A percentile compares a stretch with the other conserved stretches of the same genome.
These are phyloP conservation scores for Pascua sp. DNA, from an alignment of 1,284 basidiomycete species.

Conservation along the genomic window DNA sequence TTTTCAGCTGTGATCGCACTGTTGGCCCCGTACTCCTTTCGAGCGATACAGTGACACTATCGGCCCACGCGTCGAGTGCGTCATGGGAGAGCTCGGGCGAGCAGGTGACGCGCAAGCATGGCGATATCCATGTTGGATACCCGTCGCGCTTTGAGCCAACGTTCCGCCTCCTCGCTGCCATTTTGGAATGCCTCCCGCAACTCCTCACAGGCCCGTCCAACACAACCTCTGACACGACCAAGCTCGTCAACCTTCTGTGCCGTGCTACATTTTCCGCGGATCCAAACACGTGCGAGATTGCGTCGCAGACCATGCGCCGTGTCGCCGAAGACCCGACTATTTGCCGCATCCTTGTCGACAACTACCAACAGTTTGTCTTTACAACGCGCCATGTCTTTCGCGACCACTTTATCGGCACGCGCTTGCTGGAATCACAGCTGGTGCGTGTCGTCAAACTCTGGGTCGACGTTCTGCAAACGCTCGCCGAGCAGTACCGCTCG, in stretches of 20 bases:
- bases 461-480: conserved; percentile 68
- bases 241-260: conserved; percentile 73
- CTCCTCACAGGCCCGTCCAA: conserved; percentile 56
- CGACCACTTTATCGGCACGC: conserved; percentile 62
- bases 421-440: conserved; percentile 61
- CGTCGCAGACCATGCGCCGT: conserved; percentile 66
- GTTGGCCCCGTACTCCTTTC: conserved; percentile 77
- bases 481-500: conserved; percentile 57
- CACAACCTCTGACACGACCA: conserved; percentile 22
- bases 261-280: conserved; percentile 81
- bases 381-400: conserved; percentile 64
- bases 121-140: conserved; percentile 69
- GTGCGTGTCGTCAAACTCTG: conserved; percentile 66
- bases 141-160: conserved; percentile 61
- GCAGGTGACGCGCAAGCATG: conserved; percentile 55
- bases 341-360: conserved; percentile 62
- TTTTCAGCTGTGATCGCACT: conserved; percentile 62
- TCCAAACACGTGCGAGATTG: conserved; percentile 65
- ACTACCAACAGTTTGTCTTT: conserved; percentile 74
- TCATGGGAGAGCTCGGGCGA: conserved; percentile 45
- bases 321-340: conserved; percentile 61
- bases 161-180: conserved; percentile 70
- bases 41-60: conserved; percentile 71
- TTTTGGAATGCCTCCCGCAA: conserved; percentile 82
- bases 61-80: conserved; percentile 59